Evolutionary conservation across 164 flowering plant species (phyloP).

Genomic region (Chimonanthus praecox): DNA sequence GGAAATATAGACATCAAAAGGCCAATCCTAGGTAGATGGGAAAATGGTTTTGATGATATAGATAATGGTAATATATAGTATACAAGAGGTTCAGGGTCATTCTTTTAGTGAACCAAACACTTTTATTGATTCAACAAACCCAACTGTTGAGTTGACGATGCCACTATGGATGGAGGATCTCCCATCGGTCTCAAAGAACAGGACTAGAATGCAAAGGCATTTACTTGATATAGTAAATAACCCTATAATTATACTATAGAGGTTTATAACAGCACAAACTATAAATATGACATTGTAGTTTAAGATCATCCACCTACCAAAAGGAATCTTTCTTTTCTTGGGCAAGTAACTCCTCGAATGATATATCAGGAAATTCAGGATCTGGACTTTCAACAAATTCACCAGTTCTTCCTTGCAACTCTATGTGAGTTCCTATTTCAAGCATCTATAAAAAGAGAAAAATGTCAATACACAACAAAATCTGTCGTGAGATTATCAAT

Average conservation of each 20-base stretch:
- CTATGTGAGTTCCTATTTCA: slow-evolving; percentile 54
- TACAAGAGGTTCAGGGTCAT: background rate
- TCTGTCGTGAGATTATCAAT: background rate
- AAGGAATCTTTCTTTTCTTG: slow-evolving; percentile 83
- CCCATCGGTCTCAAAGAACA: too few relatives aligned
- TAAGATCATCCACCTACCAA: slow-evolving; percentile 39
- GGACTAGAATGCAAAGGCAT: too few relatives aligned
- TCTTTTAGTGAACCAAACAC: too few relatives aligned
- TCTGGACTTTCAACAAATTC: slow-evolving; percentile 36
- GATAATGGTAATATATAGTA: background rate
- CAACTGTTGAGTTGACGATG: background rate
- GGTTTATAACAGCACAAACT: background rate
- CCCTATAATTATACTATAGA: too few relatives aligned
- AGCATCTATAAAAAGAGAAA: slow-evolving; percentile 44
- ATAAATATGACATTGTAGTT: background rate
- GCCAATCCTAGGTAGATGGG: background rate
- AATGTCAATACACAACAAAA: background rate
- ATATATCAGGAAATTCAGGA: slow-evolving; percentile 44
- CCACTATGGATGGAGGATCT: background rate
- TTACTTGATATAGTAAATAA: too few relatives aligned
- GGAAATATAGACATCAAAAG: background rate
- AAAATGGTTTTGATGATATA: background rate
- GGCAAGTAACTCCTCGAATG: slow-evolving; percentile 78
- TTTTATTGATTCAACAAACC: background rate
- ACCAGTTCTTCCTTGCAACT: slow-evolving; percentile 44